Evolutionary conservation across 2,329 filamentous ascomycete species (phyloP), one percentile per base, ranked within the genome.

Genomic region (Teratosphaeria epicoccoides): DNA sequence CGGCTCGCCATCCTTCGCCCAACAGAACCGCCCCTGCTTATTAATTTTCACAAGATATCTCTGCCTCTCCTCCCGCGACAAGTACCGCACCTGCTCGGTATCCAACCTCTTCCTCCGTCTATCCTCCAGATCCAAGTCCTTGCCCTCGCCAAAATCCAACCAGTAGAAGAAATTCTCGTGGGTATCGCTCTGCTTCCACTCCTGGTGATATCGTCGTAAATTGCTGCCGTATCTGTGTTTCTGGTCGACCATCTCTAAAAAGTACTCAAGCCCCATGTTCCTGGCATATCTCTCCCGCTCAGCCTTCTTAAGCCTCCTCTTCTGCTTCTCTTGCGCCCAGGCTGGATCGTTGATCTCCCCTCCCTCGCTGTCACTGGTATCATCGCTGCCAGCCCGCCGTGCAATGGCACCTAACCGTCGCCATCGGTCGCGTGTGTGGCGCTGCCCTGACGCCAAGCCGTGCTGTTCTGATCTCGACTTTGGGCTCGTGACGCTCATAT

Each of bases 81-180:
- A 72, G 65, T 95, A 96, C 17, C 90, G 79, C 1, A 95, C 87
- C 61, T 84, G 82, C 66, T 95, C 87, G 23, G 80, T 77, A 49
- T 93, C 87, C 6, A 95, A 73, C 12, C 81, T 75, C 53, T 87
- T 83, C 29, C 90, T 77, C 1, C 88, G 83, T 57, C 88, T 88
- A 0, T 80, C 77, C 3, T 81, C 77, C 11, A 91, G 72, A 56
- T 91, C 84, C 43, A 93, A 65, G 37, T 78, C 68, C 59, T 74
- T 81, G 0, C 90, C 90, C 47, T 84, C 83, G 4, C 90, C 90
- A 53, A 85, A 76, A 65, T 96, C 90, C 1, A 95, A 75, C 89
- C 90, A 95, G 70, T 89, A 91, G 67, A 95, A 95, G 76, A 90
- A 96, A 64, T 93, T 95, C 66, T 95, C 85, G 4, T 82, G 79